A percentile compares a stretch with the other conserved stretches of the same genome.
Conservation (phyloP, 2,329 filamentous ascomycete genomes). For the Colletotrichum sublineola region DNA sequence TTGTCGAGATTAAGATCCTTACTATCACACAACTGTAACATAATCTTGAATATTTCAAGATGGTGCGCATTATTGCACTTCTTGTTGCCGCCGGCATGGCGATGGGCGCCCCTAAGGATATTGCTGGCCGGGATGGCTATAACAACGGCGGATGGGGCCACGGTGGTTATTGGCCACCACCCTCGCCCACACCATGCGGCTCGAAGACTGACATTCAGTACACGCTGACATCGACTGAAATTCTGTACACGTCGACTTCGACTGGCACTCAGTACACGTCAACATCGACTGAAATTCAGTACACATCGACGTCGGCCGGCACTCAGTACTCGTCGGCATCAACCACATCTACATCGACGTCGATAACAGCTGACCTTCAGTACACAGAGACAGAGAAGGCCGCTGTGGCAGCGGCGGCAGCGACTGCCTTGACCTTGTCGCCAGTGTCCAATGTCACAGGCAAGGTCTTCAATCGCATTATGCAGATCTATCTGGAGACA, state of each 20-base stretch:
- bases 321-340: not conserved
- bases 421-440: conserved; percentile 71
- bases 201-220: conserved; percentile 47
- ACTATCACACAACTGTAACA: not conserved
- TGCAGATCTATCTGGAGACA: conserved; percentile 83
- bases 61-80: conserved; percentile 14
- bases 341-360: not conserved
- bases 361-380: not conserved
- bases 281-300: too few species aligned
- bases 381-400: conserved; percentile 55
- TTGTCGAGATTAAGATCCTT: not conserved
- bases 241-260: too few species aligned
- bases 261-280: too few species aligned
- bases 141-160: not conserved
- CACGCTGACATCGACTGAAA: conserved; percentile 55
- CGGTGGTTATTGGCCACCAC: not conserved
- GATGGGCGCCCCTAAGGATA: not conserved
- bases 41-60: not conserved
- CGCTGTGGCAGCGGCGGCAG: conserved; percentile 67
- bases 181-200: conserved; percentile 6
- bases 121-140: not conserved
- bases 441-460: conserved; percentile 76
- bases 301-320: not conserved
- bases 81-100: conserved; percentile 13
- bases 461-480: conserved; percentile 79